These are phyloP conservation scores for Hypoxylon trugodes DNA, from an alignment of 495 filamentous ascomycete genomes.

Conservation along the genomic window DNA sequence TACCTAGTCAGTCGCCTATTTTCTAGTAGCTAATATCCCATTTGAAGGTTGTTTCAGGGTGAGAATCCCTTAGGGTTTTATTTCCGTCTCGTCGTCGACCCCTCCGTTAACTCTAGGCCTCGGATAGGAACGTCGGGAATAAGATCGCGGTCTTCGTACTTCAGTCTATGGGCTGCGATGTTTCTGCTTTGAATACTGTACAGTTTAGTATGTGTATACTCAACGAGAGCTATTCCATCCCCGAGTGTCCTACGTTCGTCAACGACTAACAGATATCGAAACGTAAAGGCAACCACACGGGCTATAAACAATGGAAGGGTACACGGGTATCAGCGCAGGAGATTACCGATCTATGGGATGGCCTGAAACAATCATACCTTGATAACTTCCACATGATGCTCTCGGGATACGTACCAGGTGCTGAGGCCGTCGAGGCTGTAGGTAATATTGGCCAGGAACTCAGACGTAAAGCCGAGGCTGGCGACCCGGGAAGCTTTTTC, in stretches of 20 bases:
- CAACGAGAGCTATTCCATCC: not conserved
- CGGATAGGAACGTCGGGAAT: constrained; percentile 89
- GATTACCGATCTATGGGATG: constrained; percentile 84
- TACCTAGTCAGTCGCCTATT: constrained; percentile 25
- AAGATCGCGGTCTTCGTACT: constrained; percentile 93
- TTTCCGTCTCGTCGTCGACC: constrained; percentile 15
- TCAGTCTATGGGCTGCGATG: constrained; percentile 92
- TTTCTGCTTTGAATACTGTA: constrained; percentile 91
- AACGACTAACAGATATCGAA: constrained; percentile 14
- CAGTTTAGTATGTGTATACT: constrained; percentile 75
- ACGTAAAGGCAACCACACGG: constrained; percentile 84
- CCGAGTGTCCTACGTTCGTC: not conserved
- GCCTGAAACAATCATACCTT: constrained; percentile 81
- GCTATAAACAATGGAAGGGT: constrained; percentile 86
- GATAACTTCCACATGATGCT: constrained; percentile 91
- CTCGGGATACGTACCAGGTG: constrained; percentile 90
- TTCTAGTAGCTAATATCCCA: constrained; percentile 45
- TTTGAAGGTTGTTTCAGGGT: constrained; percentile 80
- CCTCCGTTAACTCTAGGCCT: constrained; percentile 28
- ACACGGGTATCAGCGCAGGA: constrained; percentile 80
- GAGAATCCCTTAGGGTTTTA: constrained; percentile 50
- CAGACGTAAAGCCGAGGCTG: constrained; percentile 66
- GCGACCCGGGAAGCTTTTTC: constrained; percentile 78
- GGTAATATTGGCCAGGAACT: constrained; percentile 84
- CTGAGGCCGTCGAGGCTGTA: constrained; percentile 81